Evolutionary conservation across 805 yeast genomes (phyloP), one percentile per base, ranked within the genome.

Genomic region (Sugiyamaella mastotermitis): DNA sequence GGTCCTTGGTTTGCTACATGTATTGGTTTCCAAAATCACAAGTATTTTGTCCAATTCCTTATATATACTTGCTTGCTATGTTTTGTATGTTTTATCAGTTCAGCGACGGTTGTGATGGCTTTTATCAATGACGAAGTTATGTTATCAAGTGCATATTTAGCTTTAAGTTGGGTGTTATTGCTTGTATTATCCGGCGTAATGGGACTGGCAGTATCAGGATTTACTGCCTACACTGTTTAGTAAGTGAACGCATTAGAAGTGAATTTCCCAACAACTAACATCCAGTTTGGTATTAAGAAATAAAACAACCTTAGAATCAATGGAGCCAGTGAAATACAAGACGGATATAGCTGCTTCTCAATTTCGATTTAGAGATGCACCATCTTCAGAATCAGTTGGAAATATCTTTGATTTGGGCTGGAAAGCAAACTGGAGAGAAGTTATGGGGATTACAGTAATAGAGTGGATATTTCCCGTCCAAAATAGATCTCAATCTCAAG

Each of bases 1-100:
- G 40, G 40, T 72, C 97, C 97, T 0, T 90, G 97, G 97, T 86
- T 87, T 58, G 80, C 94, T 1, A 68, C 76, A 4, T 88, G 97
- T 58, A 74, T 90, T 41, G 97, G 97, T 0, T 81, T 75, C 60
- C 63, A 64, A 20, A 90, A 90, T 60, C 87, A 83, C 47, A 83
- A 86, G 60, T 74, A 66, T 55, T 90, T 88, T 53, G 57, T 85
- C 19, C 95, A 86, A 56, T 82, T 83, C 53, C 58, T 87, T 37
- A 31, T 69, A 5, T 78, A 79, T 51, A 64, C 75, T 2, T 61
- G 76, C 2, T 19, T 71, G 0, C 78, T 73, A 50, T 57, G 80
- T 1, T 41, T 59, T 1, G 39, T 69, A 8, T 66, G 76, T 5
- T 60, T 72, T 10, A 17, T 53, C 0, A 49, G 68, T 1, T 58